These are phyloP conservation scores for Curvularia sp. DNA, from an alignment of 2,329 filamentous ascomycete genomes.

Conservation along the genomic window DNA sequence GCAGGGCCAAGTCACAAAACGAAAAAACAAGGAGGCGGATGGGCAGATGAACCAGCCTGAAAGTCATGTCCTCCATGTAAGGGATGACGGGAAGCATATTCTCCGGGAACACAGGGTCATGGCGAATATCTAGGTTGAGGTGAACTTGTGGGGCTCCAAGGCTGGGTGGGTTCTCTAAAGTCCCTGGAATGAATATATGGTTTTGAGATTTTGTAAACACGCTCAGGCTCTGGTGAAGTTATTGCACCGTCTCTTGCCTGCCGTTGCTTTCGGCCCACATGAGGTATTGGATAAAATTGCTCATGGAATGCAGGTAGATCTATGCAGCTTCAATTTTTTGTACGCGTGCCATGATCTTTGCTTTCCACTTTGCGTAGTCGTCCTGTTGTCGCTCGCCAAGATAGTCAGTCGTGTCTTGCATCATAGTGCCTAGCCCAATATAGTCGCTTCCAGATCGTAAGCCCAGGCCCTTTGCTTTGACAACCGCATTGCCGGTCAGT, in stretches of 20 bases:
- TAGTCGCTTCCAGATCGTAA: conserved; percentile 53
- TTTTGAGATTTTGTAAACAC: not conserved
- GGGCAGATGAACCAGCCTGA: not conserved
- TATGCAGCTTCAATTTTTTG: conserved; percentile 53
- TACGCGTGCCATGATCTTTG: conserved; percentile 64
- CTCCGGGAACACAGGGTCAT: conserved; percentile 1
- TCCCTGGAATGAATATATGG: not conserved
- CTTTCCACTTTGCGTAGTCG: conserved; percentile 72
- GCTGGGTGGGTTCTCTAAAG: not conserved
- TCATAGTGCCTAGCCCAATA: conserved; percentile 69
- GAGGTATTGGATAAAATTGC: not conserved
- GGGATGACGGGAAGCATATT: conserved; percentile 1
- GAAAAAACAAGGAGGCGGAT: not conserved
- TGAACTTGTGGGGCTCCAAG: not conserved
- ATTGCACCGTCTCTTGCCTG: not conserved
- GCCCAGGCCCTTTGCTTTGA: conserved; percentile 49
- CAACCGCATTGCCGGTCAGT: conserved; percentile 31
- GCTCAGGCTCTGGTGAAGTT: not conserved
- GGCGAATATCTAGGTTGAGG: not conserved
- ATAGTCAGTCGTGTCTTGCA: conserved; percentile 77
- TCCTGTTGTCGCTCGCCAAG: conserved; percentile 68
- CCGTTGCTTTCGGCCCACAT: not conserved
- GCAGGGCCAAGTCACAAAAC: not conserved
- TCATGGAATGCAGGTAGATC: not conserved
- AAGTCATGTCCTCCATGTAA: not conserved